These are phyloP conservation scores for Corymbia calophylla DNA, from an alignment of 441 rosid species.

Conservation along the genomic window DNA sequence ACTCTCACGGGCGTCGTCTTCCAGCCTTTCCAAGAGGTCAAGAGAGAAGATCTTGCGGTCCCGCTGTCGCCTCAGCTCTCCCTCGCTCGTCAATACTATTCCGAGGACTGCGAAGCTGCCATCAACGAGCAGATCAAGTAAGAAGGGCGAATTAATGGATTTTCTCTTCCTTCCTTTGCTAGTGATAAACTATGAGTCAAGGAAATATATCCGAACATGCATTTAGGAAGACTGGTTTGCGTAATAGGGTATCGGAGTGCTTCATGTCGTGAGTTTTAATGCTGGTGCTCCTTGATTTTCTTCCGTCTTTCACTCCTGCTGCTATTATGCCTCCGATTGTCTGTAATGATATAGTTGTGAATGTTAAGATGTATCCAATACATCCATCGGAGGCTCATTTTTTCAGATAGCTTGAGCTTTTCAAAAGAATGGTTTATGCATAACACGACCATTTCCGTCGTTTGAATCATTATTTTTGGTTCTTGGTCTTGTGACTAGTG, in stretches of 20 bases:
- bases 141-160: not conserved
- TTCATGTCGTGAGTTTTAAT: not conserved
- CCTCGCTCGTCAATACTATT: constrained; percentile 39
- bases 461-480: not conserved
- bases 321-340: not conserved
- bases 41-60: constrained; percentile 24
- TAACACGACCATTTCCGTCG: not conserved
- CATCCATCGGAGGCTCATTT: not conserved
- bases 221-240: not conserved
- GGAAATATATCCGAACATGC: not conserved
- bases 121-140: constrained; percentile 64
- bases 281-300: not conserved
- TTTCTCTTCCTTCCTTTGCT: not conserved
- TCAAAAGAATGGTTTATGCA: not conserved
- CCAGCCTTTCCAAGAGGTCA: constrained; percentile 51
- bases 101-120: constrained; percentile 39
- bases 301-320: not conserved
- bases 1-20: constrained; percentile 34
- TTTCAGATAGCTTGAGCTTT: not conserved
- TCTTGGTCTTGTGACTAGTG: not conserved
- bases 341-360: not conserved
- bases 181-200: not conserved
- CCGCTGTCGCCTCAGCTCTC: constrained; percentile 31
- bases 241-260: not conserved
- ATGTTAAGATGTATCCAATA: not conserved